Percentiles rank a stretch among this genome's conserved stretches.
Evolutionary conservation across 495 filamentous ascomycete genomes (phyloP).

Genomic region (Xylaria telfairii): DNA sequence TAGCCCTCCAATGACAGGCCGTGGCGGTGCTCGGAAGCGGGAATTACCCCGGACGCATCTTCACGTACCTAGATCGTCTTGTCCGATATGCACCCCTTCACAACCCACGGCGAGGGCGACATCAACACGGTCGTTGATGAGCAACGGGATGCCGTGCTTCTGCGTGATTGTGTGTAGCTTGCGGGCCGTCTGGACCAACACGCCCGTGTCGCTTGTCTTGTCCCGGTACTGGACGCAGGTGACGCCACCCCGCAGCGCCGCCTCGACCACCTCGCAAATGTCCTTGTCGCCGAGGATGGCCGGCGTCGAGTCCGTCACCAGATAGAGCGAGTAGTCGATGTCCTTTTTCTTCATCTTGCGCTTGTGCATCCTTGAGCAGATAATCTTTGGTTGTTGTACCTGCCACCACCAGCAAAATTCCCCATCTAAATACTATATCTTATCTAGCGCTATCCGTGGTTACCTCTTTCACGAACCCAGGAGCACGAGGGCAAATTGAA

Average conservation of each 20-base stretch:
- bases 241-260: conserved; percentile 79
- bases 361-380: neutral
- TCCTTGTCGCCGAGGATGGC: conserved; percentile 71
- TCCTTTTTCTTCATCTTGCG: conserved; percentile 38
- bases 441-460: neutral
- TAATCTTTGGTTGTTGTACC: neutral
- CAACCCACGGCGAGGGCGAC: conserved; percentile 84
- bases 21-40: neutral
- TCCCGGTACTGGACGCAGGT: conserved; percentile 91
- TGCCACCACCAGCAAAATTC: neutral
- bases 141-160: conserved; percentile 73
- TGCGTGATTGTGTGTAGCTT: conserved; percentile 72
- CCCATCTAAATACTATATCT: neutral
- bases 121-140: conserved; percentile 97
- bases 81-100: conserved; percentile 92
- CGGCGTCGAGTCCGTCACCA: conserved; percentile 90
- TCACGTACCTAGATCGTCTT: conserved; percentile 84
- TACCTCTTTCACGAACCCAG: conserved; percentile 11
- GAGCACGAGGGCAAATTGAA: neutral
- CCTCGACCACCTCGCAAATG: conserved; percentile 75
- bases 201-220: conserved; percentile 79
- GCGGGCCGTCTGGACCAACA: conserved; percentile 72
- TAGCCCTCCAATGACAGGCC: conserved; percentile 22
- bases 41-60: neutral
- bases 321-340: conserved; percentile 70